A percentile compares a stretch with the other conserved stretches of the same genome.
Evolutionary conservation across 441 rosid species (phyloP).

Genomic region (Brassica hybrid): DNA sequence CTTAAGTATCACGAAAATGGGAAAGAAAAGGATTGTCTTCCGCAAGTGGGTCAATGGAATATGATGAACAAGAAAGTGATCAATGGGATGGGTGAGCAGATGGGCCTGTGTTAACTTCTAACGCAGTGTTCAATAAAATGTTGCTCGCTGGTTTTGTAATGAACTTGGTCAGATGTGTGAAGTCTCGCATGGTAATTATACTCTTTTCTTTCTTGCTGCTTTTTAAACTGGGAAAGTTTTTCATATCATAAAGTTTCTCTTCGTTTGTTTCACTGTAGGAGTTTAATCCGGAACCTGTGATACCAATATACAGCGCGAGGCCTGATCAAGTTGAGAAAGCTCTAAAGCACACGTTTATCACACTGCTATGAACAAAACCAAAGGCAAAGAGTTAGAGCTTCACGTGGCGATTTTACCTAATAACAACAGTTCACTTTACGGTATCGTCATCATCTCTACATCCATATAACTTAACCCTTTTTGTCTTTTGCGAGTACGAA

Average conservation of each 20-base stretch:
- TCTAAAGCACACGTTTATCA: conserved; percentile 84
- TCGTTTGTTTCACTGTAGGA: conserved; percentile 53
- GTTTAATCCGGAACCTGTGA: conserved; percentile 87
- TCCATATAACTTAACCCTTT: background rate
- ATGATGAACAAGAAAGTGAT: conserved; percentile 99
- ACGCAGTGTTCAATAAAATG: conserved; percentile 87
- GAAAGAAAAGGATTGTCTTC: conserved; percentile 94
- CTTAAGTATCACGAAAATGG: conserved; percentile 98
- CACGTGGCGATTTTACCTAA: conserved; percentile 89
- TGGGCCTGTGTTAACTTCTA: conserved; percentile 99
- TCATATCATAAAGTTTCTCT: conserved; percentile 1
- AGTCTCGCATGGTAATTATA: conserved; percentile 87
- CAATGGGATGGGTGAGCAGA: conserved; percentile 85
- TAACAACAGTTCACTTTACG: conserved; percentile 92
- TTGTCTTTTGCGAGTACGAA: background rate
- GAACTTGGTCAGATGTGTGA: conserved; percentile 98
- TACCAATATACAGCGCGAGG: conserved; percentile 81
- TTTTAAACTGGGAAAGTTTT: background rate
- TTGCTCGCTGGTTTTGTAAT: conserved; percentile 86
- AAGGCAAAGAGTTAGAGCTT: conserved; percentile 96
- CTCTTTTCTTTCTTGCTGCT: background rate
- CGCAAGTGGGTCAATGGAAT: conserved; percentile 99
- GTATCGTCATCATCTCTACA: conserved; percentile 53
- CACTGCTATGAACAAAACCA: conserved; percentile 79
- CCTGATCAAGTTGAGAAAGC: conserved; percentile 99